These are phyloP conservation scores for Chrysanthemum seticuspe DNA, from an alignment of 129 eudicot genomes.

Conservation along the genomic window DNA sequence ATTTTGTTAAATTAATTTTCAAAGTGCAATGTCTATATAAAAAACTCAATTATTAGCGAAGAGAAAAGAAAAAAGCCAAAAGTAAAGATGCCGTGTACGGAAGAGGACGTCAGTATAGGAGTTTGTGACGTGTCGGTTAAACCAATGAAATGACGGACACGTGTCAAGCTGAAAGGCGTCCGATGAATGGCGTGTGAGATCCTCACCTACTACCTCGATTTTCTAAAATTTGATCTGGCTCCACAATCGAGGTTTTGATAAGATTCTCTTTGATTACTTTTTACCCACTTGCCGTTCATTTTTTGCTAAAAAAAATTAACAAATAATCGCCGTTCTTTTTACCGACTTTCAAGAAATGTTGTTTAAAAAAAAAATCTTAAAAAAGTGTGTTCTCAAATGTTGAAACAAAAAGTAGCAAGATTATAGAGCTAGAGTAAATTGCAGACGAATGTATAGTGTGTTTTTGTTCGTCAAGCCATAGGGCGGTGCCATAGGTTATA, in stretches of 20 bases:
- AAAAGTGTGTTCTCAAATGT: no score
- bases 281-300: background rate
- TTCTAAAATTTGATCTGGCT: constrained; percentile 6
- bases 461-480: background rate
- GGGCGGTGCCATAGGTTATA: background rate
- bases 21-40: no score
- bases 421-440: no score
- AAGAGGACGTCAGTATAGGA: constrained; percentile 31
- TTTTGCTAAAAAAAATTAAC: background rate
- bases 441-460: no score
- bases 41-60: background rate
- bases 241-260: constrained; percentile 24
- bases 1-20: no score
- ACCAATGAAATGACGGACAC: constrained; percentile 9
- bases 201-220: constrained; percentile 17
- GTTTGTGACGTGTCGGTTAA: constrained; percentile 27
- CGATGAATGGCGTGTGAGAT: constrained; percentile 11
- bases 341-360: no score
- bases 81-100: constrained; percentile 38
- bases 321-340: no score
- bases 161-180: background rate
- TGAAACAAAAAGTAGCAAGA: no score
- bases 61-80: background rate
- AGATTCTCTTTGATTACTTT: background rate
- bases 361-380: no score